Evolutionary conservation across 2,329 filamentous ascomycete genomes (phyloP).

Genomic region (Verticillium nubilum): DNA sequence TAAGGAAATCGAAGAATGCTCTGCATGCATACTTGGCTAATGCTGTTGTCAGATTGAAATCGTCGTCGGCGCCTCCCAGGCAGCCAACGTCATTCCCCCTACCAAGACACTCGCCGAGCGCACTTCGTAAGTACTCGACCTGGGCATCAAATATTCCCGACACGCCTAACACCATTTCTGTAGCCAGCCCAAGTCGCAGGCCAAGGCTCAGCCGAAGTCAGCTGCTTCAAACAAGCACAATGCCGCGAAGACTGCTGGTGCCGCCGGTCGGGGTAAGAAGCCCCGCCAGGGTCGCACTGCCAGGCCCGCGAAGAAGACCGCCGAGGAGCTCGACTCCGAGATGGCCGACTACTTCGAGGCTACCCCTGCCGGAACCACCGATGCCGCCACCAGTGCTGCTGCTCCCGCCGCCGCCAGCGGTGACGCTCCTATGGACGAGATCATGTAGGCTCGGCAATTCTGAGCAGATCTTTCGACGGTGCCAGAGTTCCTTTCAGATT

Average conservation of each 20-base stretch:
- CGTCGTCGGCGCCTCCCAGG: conserved; percentile 71
- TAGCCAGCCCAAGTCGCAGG: conserved; percentile 62
- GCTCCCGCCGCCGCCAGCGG: conserved; percentile 38
- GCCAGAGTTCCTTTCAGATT: neutral
- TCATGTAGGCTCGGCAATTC: conserved; percentile 31
- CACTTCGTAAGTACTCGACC: conserved; percentile 53
- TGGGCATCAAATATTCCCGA: too few species aligned
- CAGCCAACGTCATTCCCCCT: conserved; percentile 60
- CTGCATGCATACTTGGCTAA: neutral
- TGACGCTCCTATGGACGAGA: conserved; percentile 63
- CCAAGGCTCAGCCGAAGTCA: conserved; percentile 76
- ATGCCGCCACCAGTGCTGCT: conserved; percentile 38
- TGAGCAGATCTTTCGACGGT: neutral
- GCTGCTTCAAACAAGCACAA: conserved; percentile 67
- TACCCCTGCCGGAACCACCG: conserved; percentile 37
- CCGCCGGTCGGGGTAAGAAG: conserved; percentile 46
- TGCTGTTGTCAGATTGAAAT: conserved; percentile 69
- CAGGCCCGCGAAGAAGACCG: conserved; percentile 77
- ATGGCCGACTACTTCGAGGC: conserved; percentile 91
- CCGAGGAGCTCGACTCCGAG: conserved; percentile 92
- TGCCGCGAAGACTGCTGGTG: conserved; percentile 36
- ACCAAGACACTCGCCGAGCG: conserved; percentile 77
- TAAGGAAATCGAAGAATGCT: conserved; percentile 27
- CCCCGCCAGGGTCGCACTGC: conserved; percentile 51
- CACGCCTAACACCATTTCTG: conserved; percentile 21